Percentiles rank a stretch among this genome's conserved stretches.
These are phyloP conservation scores for Alternaria dauci DNA, from an alignment of 2,329 filamentous ascomycete genomes.

Conservation along the genomic window DNA sequence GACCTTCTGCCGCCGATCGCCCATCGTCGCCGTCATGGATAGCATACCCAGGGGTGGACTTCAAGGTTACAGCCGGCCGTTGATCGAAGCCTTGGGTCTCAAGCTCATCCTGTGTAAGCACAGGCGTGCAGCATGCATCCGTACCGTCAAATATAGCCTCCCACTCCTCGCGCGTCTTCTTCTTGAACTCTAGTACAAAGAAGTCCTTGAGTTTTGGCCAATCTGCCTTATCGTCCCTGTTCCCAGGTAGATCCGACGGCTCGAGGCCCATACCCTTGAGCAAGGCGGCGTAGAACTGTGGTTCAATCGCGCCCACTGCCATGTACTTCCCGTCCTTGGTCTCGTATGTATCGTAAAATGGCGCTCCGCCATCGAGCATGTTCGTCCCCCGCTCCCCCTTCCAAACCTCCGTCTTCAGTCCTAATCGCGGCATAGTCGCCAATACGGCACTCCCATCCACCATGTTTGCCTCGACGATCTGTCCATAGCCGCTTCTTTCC, in stretches of 20 bases:
- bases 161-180: slow-evolving; percentile 79
- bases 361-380: slow-evolving; percentile 81
- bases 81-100: slow-evolving; percentile 72
- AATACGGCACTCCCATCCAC: slow-evolving; percentile 87
- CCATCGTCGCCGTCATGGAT: slow-evolving; percentile 60
- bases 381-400: slow-evolving; percentile 74
- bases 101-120: slow-evolving; percentile 78
- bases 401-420: slow-evolving; percentile 70
- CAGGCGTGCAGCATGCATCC: slow-evolving; percentile 91
- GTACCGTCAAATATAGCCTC: slow-evolving; percentile 86
- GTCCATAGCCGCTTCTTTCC: slow-evolving; percentile 71
- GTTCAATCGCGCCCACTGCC: slow-evolving; percentile 88
- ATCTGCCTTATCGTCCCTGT: slow-evolving; percentile 65
- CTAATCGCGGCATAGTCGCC: slow-evolving; percentile 77
- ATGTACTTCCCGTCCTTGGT: slow-evolving; percentile 81
- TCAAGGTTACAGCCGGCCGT: slow-evolving; percentile 73
- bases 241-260: slow-evolving; percentile 54
- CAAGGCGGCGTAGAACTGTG: slow-evolving; percentile 78
- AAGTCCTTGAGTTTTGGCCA: slow-evolving; percentile 73
- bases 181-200: slow-evolving; percentile 71
- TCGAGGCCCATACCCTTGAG: slow-evolving; percentile 71
- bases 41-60: slow-evolving; percentile 72
- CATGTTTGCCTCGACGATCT: slow-evolving; percentile 97
- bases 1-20: slow-evolving; percentile 60
- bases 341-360: slow-evolving; percentile 90